Evolutionary conservation across 306 rosid species (phyloP).

Genomic region (Boehmeria nivea): DNA sequence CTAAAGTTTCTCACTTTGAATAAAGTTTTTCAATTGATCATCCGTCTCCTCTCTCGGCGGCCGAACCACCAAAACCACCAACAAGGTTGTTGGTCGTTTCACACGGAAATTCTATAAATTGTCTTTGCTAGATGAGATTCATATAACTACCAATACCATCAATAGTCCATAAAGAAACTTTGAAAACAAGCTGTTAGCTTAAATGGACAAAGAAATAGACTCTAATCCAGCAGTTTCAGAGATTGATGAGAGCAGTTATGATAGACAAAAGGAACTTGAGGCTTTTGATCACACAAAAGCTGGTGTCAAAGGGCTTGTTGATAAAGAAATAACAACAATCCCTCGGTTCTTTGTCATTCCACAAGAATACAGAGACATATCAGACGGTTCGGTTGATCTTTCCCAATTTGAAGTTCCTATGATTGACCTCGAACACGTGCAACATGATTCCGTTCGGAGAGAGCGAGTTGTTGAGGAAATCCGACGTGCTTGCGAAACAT

Average conservation of each 20-base stretch:
- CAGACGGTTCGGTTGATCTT: not conserved
- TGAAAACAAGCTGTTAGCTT: no score
- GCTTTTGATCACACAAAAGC: conserved; percentile 8
- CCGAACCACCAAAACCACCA: conserved; percentile 75
- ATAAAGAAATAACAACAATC: not conserved
- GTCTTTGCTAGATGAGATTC: no score
- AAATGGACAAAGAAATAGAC: no score
- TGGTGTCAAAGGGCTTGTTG: conserved; percentile 9
- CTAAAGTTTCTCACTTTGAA: no score
- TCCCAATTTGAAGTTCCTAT: conserved; percentile 3
- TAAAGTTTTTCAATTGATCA: conserved; percentile 48
- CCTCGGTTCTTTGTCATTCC: conserved; percentile 5
- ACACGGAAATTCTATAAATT: no score
- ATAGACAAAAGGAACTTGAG: conserved; percentile 6
- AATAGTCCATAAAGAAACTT: no score
- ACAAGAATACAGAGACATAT: not conserved
- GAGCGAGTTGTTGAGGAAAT: not conserved
- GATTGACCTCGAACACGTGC: not conserved
- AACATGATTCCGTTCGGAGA: not conserved
- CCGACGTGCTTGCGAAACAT: conserved; percentile 6
- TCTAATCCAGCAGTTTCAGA: no score
- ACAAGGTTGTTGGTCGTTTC: no score
- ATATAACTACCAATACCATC: no score
- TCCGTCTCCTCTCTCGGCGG: conserved; percentile 57
- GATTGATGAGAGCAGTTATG: not conserved